Conservation (phyloP, 2,329 filamentous ascomycete species). For the Pseudocercospora eumusae region DNA sequence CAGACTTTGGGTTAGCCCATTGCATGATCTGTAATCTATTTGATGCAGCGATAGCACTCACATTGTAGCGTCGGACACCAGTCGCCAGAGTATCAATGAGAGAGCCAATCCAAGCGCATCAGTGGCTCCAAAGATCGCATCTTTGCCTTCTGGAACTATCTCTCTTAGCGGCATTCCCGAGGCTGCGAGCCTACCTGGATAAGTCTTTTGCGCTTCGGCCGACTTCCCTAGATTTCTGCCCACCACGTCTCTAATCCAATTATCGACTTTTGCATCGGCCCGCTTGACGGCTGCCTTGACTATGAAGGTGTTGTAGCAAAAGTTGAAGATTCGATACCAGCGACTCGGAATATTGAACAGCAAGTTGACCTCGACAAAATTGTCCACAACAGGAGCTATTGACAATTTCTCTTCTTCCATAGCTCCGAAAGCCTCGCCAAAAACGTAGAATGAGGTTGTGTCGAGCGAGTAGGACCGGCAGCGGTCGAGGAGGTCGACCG, state of each 20-base stretch:
- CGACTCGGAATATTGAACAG: background rate
- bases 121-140: constrained; percentile 7
- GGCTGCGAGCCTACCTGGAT: background rate
- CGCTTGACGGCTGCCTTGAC: background rate
- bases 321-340: background rate
- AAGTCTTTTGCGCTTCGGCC: background rate
- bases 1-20: too few relatives aligned
- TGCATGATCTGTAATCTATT: too few relatives aligned
- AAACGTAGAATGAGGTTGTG: background rate
- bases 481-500: background rate
- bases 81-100: constrained; percentile 1
- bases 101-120: background rate
- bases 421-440: background rate
- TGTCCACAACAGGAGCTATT: constrained; percentile 2
- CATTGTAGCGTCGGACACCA: background rate
- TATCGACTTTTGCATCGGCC: background rate
- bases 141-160: constrained; percentile 6
- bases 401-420: background rate
- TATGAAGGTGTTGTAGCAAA: background rate
- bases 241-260: background rate
- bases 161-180: background rate
- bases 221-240: background rate
- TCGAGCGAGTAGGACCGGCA: background rate
- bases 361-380: background rate
- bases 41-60: too few relatives aligned